Base-by-base conservation (phyloP, 768 basidiomycete species). In the Mycena pura region DNA sequence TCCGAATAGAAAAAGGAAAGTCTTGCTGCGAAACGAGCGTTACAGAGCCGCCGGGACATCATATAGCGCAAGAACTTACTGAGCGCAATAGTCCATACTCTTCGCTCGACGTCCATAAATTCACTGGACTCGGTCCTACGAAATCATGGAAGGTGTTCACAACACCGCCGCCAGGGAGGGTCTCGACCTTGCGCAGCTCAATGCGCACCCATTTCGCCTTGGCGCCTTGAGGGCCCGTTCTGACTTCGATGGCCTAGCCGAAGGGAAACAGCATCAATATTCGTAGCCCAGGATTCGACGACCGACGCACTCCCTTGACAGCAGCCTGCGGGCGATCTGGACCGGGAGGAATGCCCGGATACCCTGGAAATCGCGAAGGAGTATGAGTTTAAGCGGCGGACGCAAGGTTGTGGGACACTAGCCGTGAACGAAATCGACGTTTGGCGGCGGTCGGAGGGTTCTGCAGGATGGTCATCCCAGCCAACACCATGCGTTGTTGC, bases 191-290 rank as follows among this genome's bases (percentile, higher is more conserved):
- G 66, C 93, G 86, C 72, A 97, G 82, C 76, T 96, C 95, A 61
- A 97, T 87, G 64, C 90, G 86, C 24, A 98, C 89, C 89, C 92
- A 96, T 75, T 94, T 93, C 25, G 92, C 92, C 78, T 94, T 95
- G 71, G 93, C 84, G 15, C 91, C 90, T 62, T 86, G 83, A 2
- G 80, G 78, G 27, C 87, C 89, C 6, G 88, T 81, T 17, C 95
- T 88, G 13, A 98, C 84, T 74, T 98, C 95, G 50, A 98, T 84
- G 19, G 92, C 89, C 93, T 95, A 54, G 14, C 45, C 38, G 14
- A 49, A 45, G 34, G 47, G 64, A 24, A 45, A 64, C 22, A 46
- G 60, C n/a, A 65, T 70, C 19, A 62, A 47, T 52, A 14, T n/a
- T n/a, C n/a, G n/a, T 38, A 65, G 29, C 31, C 49, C 19, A 44